Evolutionary conservation across 257 asterid genomes (phyloP).

Genomic region (Penstemon davidsonii): DNA sequence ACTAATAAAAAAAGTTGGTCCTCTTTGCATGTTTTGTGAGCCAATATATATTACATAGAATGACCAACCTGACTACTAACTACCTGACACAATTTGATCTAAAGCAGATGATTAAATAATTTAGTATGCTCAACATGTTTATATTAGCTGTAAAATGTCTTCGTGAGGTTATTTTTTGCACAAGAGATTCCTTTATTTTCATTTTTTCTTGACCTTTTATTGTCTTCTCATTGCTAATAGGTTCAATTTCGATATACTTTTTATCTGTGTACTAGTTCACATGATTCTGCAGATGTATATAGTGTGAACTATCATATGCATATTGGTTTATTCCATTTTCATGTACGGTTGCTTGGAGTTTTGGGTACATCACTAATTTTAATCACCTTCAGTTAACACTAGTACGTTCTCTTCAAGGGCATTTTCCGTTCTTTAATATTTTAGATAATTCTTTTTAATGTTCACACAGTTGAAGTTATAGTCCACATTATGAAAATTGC

Average conservation of each 20-base stretch:
- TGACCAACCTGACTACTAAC: background rate
- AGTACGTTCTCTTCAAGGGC: background rate
- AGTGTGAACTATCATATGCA: background rate
- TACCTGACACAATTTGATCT: background rate
- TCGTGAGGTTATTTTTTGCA: background rate
- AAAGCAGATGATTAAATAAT: background rate
- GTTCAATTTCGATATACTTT: background rate
- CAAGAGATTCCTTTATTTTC: background rate
- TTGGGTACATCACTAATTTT: background rate
- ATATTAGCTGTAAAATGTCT: conserved; percentile 6
- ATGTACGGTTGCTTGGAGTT: background rate
- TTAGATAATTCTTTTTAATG: background rate
- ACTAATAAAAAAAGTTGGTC: background rate
- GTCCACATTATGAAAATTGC: conserved; percentile 5
- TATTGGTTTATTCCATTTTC: background rate
- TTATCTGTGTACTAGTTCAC: background rate
- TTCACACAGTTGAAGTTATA: background rate
- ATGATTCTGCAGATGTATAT: background rate
- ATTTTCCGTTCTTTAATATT: background rate
- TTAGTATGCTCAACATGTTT: background rate
- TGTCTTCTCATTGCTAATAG: conserved; percentile 4
- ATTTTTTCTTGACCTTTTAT: background rate
- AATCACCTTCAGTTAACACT: background rate
- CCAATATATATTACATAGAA: background rate
- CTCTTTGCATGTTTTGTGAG: conserved; percentile 3